These are phyloP conservation scores for Gloeostereum incarnatum DNA, from an alignment of 768 basidiomycete genomes.

Conservation along the genomic window DNA sequence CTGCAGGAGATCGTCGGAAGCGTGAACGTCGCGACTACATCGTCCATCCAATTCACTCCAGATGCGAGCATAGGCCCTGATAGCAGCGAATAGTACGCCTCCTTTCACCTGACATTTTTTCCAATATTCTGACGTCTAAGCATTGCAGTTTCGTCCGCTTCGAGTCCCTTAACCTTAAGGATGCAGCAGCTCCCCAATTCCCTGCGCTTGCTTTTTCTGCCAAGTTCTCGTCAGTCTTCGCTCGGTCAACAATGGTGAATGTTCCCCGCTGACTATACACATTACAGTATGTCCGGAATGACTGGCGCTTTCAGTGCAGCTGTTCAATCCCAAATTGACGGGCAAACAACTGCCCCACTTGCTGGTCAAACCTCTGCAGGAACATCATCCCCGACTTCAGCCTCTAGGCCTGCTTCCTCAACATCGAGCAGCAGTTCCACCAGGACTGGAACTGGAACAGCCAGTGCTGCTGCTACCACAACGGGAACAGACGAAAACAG, in stretches of 20 bases:
- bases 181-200: conserved; percentile 41
- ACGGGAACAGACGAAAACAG: too few species aligned
- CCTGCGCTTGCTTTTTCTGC: conserved; percentile 70
- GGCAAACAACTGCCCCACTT: conserved; percentile 48
- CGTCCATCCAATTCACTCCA: conserved; percentile 41
- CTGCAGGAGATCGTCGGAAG: conserved; percentile 41
- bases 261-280: neutral
- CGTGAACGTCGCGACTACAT: conserved; percentile 42
- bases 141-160: conserved; percentile 53
- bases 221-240: conserved; percentile 52
- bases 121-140: too few species aligned
- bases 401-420: too few species aligned
- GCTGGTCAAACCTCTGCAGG: conserved; percentile 25
- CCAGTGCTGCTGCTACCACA: too few species aligned
- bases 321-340: conserved; percentile 49
- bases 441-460: too few species aligned
- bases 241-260: neutral
- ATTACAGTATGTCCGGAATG: conserved; percentile 57
- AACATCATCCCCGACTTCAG: too few species aligned
- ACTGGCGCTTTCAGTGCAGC: conserved; percentile 54
- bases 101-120: neutral
- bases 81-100: conserved; percentile 33
- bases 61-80: conserved; percentile 45
- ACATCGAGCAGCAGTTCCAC: too few species aligned
- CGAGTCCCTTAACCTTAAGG: conserved; percentile 47